Evolutionary conservation across 2,329 filamentous ascomycete genomes (phyloP).

Genomic region (Penicillium brevicompactum): DNA sequence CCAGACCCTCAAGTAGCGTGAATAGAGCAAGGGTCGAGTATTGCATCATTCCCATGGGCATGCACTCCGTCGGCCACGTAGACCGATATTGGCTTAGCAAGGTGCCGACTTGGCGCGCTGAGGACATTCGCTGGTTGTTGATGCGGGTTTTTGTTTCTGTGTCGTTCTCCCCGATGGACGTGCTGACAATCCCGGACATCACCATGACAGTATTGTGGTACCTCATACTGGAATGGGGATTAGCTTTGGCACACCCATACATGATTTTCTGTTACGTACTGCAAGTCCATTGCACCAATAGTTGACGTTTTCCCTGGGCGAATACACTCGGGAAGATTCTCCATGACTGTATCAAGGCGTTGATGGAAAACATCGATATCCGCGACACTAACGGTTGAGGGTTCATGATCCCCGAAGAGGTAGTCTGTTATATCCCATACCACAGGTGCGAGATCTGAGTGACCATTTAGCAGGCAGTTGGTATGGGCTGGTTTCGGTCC

Average conservation of each 20-base stretch:
- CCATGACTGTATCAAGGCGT: background rate
- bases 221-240: constrained; percentile 27
- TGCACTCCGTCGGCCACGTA: constrained; percentile 27
- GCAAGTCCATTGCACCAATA: background rate
- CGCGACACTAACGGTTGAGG: constrained; percentile 4
- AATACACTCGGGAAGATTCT: constrained; percentile 13
- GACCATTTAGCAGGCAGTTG: constrained; percentile 6
- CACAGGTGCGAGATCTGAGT: constrained; percentile 1
- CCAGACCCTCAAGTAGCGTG: constrained; percentile 21
- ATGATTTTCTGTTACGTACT: background rate
- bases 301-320: constrained; percentile 2
- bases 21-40: constrained; percentile 27
- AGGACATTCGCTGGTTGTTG: constrained; percentile 13
- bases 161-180: constrained; percentile 1
- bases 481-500: constrained; percentile 4
- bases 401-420: constrained; percentile 9
- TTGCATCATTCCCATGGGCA: constrained; percentile 26
- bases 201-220: constrained; percentile 32
- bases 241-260: background rate
- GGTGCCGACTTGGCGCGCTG: constrained; percentile 21
- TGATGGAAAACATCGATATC: constrained; percentile 7
- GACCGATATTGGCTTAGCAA: constrained; percentile 22
- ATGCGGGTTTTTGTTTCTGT: constrained; percentile 5
- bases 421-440: constrained; percentile 2
- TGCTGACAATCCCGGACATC: constrained; percentile 23